A percentile compares a stretch with the other conserved stretches of the same genome.
Conservation (phyloP, 1,284 basidiomycete species). For the Ceratobasidium sp. region DNA sequence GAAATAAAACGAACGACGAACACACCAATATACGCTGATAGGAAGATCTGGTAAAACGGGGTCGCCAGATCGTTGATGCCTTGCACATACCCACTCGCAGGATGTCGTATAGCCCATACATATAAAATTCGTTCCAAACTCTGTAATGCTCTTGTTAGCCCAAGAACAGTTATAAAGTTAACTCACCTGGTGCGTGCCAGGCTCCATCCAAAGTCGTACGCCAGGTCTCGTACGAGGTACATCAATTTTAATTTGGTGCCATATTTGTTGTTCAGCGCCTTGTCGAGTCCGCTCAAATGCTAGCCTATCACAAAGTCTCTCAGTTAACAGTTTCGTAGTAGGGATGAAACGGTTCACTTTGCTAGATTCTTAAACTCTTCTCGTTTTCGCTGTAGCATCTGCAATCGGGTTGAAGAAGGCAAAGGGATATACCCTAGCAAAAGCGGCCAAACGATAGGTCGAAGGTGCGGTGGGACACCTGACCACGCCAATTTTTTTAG, state of each 20-base stretch:
- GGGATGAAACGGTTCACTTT: slow-evolving; percentile 55
- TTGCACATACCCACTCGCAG: slow-evolving; percentile 96
- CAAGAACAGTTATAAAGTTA: too few relatives aligned
- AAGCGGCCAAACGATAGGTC: slow-evolving; percentile 95
- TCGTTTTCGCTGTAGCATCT: slow-evolving; percentile 87
- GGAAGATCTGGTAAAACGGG: slow-evolving; percentile 94
- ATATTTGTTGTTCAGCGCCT: slow-evolving; percentile 91
- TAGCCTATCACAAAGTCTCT: slow-evolving; percentile 55
- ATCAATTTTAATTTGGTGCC: slow-evolving; percentile 98
- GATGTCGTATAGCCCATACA: slow-evolving; percentile 97
- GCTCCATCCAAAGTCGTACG: slow-evolving; percentile 89
- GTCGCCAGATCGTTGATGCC: slow-evolving; percentile 97
- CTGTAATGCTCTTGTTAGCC: too few relatives aligned
- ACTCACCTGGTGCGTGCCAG: slow-evolving; percentile 83
- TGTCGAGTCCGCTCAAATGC: slow-evolving; percentile 89
- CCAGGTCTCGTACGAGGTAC: slow-evolving; percentile 94
- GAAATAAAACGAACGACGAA: slow-evolving; percentile 35
- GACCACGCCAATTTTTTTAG: slow-evolving; percentile 95
- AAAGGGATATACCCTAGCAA: slow-evolving; percentile 94
- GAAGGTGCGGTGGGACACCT: slow-evolving; percentile 87
- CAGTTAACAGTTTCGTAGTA: background rate
- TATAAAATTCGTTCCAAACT: slow-evolving; percentile 93
- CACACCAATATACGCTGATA: slow-evolving; percentile 89
- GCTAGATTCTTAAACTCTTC: slow-evolving; percentile 92
- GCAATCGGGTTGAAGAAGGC: slow-evolving; percentile 77